Percentiles rank a stretch among this genome's conserved stretches.
Evolutionary conservation across 768 basidiomycete species (phyloP).

Genomic region (Calvatia gigantea): DNA sequence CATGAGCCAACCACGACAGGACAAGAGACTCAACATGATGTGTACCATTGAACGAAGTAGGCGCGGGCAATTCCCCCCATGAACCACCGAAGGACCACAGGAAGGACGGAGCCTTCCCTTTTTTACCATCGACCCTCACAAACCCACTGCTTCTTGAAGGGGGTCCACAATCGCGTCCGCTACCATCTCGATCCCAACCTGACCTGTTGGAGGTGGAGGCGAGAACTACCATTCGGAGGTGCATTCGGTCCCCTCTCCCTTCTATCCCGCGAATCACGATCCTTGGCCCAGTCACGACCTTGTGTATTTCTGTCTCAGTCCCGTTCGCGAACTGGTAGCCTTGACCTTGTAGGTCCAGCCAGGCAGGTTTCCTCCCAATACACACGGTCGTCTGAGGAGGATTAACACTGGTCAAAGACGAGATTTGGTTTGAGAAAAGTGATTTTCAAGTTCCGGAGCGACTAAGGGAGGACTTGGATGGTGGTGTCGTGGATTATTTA

Average conservation of each 20-base stretch:
- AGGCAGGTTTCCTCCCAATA: conserved; percentile 25
- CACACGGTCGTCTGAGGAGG: conserved; percentile 35
- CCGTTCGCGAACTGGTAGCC: conserved; percentile 14
- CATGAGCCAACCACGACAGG: no score
- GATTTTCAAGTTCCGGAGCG: conserved; percentile 35
- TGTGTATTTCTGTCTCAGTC: conserved; percentile 18
- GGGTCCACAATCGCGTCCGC: conserved; percentile 18
- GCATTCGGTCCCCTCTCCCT: conserved; percentile 32
- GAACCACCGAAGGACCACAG: conserved; percentile 60
- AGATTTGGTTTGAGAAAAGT: conserved; percentile 16
- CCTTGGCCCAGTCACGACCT: conserved; percentile 21
- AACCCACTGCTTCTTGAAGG: conserved; percentile 14
- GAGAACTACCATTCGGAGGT: conserved; percentile 47
- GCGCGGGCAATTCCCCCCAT: no score
- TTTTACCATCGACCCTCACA: conserved; percentile 32
- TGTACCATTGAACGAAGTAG: no score
- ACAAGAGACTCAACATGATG: no score
- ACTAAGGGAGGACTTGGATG: conserved; percentile 18
- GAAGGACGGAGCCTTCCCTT: conserved; percentile 29
- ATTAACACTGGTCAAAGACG: conserved; percentile 23
- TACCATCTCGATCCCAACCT: conserved; percentile 40
- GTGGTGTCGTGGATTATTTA: conserved; percentile 21
- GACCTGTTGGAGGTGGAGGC: conserved; percentile 38
- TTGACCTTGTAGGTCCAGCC: conserved; percentile 23
- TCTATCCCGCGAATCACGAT: no score